Evolutionary conservation across 345 rosid species (phyloP), one percentile per base, ranked within the genome.

Genomic region (Eucalyptus curtisii): DNA sequence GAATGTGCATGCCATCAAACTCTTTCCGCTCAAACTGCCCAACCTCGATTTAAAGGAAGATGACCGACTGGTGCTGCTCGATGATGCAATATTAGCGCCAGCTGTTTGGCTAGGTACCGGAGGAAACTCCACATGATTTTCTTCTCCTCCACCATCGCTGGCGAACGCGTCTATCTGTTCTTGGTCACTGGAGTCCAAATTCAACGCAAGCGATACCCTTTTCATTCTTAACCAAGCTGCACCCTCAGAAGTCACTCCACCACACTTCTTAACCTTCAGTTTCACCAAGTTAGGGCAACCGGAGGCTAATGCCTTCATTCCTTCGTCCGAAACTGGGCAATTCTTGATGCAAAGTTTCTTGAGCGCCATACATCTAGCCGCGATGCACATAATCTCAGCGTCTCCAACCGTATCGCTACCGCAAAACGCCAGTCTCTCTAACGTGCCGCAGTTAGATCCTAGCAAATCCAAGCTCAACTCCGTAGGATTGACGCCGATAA

Each of bases 281-380:
- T 96, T 96, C 24, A 96, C 93, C 93, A 95, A 90, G 88, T 96
- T 96, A 1, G 97, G 99, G 91, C 98, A 96, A 86, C 99, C 97
- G 57, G 52, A 85, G 15, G 92, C 98, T 47, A 96, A 91, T 1
- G 97, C 96, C 90, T 95, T 94, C 93, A 96, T 71, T 24, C 96
- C 99, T 12, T 87, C 91, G 87, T 95, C 93, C 6, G 97, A 94
- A 22, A 94, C 90, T 1, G 96, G 97, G 76, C 96, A 95, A 52
- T 92, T 94, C 92, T 96, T 95, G 82, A 96, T 92, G 50, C 98
- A 96, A 31, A 95, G 95, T 92, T 96, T 96, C 93, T 95, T 97
- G 89, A 96, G 90, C 10, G 95, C 96, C 45, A 90, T 31, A 81
- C 96, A 96, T 92, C 95, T 96, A 7, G 90, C 90, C 47, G 97